Evolutionary conservation across 805 yeast genomes (phyloP).

Genomic region (Hanseniaspora opuntiae): DNA sequence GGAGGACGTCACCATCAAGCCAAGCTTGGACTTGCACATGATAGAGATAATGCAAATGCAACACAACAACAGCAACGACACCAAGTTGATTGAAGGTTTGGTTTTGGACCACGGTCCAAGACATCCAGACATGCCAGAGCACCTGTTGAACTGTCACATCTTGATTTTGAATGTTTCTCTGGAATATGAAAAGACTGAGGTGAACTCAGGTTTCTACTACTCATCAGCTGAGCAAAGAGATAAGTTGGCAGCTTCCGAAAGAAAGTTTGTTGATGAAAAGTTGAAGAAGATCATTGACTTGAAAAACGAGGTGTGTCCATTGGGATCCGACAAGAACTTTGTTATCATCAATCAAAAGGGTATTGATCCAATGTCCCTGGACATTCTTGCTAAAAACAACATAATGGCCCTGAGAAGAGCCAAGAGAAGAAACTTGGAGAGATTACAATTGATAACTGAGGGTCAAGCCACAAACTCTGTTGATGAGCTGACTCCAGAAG

Average conservation of each 20-base stretch:
- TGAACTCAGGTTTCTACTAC: constrained; percentile 88
- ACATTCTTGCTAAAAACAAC: constrained; percentile 80
- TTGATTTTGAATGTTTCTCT: constrained; percentile 83
- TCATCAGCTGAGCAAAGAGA: constrained; percentile 93
- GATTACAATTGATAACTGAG: constrained; percentile 88
- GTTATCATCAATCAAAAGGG: constrained; percentile 97
- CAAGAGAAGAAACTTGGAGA: constrained; percentile 97
- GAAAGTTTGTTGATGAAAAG: constrained; percentile 88
- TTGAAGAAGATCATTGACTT: constrained; percentile 80
- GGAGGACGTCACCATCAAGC: constrained; percentile 24
- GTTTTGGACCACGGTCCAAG: constrained; percentile 97
- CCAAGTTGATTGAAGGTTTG: constrained; percentile 71
- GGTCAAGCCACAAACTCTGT: constrained; percentile 97
- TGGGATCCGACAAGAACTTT: constrained; percentile 59
- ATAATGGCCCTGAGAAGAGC: constrained; percentile 94
- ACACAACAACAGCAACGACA: constrained; percentile 72
- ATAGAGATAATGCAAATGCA: constrained; percentile 98
- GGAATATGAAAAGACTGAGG: constrained; percentile 96
- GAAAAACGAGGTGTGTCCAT: constrained; percentile 80
- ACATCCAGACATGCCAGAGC: constrained; percentile 97
- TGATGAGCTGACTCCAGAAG: constrained; percentile 69
- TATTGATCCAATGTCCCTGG: constrained; percentile 94
- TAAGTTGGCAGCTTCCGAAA: constrained; percentile 80
- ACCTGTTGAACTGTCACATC: constrained; percentile 68
- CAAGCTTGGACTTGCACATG: constrained; percentile 77